Percentiles rank a stretch among this genome's conserved stretches.
Conservation (phyloP, 805 yeast species). For the Priceomyces medius region DNA sequence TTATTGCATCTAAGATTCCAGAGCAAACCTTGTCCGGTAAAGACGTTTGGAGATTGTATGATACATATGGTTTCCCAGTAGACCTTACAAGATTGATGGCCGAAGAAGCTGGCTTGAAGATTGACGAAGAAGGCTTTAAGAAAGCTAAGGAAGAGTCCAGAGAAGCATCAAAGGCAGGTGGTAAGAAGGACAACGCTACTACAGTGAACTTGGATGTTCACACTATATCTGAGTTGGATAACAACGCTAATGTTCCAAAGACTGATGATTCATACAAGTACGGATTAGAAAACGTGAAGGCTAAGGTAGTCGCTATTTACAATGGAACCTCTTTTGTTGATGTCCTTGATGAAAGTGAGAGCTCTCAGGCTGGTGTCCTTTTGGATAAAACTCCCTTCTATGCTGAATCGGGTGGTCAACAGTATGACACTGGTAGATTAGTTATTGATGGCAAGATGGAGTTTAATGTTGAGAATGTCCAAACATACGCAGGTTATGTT, state of each 20-base stretch:
- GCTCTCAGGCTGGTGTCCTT: constrained; percentile 68
- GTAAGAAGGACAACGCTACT: constrained; percentile 53
- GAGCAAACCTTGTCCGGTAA: constrained; percentile 80
- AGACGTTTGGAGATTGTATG: constrained; percentile 98
- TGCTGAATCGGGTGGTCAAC: constrained; percentile 99
- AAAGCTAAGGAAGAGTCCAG: constrained; percentile 83
- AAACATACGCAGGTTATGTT: constrained; percentile 89
- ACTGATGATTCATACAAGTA: constrained; percentile 85
- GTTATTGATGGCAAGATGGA: constrained; percentile 86
- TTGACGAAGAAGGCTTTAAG: constrained; percentile 91
- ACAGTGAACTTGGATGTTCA: constrained; percentile 88
- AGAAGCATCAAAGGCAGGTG: constrained; percentile 93
- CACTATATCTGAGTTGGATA: constrained; percentile 69
- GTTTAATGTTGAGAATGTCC: constrained; percentile 89
- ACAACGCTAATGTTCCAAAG: constrained; percentile 60
- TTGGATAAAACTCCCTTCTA: constrained; percentile 91
- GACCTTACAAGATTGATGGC: constrained; percentile 98
- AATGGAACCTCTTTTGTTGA: constrained; percentile 63
- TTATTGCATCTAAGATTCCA: constrained; percentile 71
- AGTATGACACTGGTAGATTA: constrained; percentile 89
- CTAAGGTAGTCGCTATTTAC: constrained; percentile 70
- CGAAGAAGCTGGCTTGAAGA: constrained; percentile 90
- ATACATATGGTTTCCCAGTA: constrained; percentile 98
- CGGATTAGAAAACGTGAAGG: constrained; percentile 63
- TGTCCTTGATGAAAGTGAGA: constrained; percentile 31